Evolutionary conservation across 257 asterid species (phyloP).

Genomic region (Petunia axillaris): DNA sequence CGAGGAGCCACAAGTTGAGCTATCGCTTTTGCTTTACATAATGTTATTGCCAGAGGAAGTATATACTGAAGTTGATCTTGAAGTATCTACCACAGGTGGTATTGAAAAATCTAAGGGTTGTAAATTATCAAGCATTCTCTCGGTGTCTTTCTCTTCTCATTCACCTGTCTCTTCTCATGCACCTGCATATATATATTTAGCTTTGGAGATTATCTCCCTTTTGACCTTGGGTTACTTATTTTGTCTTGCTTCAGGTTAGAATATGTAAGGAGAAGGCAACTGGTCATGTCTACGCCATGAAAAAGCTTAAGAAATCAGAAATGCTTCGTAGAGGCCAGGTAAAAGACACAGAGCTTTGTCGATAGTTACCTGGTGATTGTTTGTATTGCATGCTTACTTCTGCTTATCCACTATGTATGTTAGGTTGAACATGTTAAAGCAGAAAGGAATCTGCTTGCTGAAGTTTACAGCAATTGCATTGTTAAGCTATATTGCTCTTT

Average conservation of each 20-base stretch:
- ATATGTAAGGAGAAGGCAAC: conserved; percentile 90
- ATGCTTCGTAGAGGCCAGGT: conserved; percentile 99
- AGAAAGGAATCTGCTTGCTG: conserved; percentile 90
- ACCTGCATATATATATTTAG: background rate
- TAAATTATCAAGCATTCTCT: conserved; percentile 23
- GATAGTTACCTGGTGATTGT: conserved; percentile 26
- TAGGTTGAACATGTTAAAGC: conserved; percentile 97
- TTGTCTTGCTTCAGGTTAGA: conserved; percentile 65
- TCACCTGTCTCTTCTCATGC: conserved; percentile 9
- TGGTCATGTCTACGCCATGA: conserved; percentile 93
- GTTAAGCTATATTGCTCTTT: conserved; percentile 95
- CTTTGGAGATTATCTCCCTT: conserved; percentile 24
- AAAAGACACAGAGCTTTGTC: conserved; percentile 27
- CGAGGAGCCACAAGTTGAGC: conserved; percentile 83
- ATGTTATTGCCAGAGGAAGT: conserved; percentile 64
- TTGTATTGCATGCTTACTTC: conserved; percentile 31
- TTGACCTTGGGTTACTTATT: background rate
- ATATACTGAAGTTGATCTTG: conserved; percentile 51
- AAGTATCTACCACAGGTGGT: conserved; percentile 36
- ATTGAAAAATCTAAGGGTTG: conserved; percentile 28
- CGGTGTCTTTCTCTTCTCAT: background rate
- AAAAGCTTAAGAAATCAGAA: conserved; percentile 96
- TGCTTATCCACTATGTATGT: conserved; percentile 26
- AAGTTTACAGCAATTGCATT: conserved; percentile 95
- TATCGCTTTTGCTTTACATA: conserved; percentile 68